Conservation (phyloP, 441 rosid genomes). For the Isatis lusitanica region DNA sequence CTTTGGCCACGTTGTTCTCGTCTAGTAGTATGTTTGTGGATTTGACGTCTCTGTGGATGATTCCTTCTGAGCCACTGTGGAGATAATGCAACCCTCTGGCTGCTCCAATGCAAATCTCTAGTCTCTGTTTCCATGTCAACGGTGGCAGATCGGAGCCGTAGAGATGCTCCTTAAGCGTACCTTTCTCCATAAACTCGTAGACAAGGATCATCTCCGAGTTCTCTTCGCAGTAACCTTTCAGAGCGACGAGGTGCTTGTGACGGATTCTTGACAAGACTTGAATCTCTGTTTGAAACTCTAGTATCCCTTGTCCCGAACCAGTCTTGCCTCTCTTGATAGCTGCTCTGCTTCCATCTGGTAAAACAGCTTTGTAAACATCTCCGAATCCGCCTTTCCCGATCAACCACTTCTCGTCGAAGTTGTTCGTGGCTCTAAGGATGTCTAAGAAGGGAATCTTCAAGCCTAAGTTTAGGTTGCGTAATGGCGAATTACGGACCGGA, state of each 20-base stretch:
- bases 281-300: constrained; percentile 36
- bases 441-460: constrained; percentile 24
- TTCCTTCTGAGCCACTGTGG: constrained; percentile 33
- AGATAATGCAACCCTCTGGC: constrained; percentile 35
- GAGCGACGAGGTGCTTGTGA: constrained; percentile 29
- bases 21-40: constrained; percentile 47
- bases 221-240: constrained; percentile 34
- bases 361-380: constrained; percentile 31
- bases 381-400: constrained; percentile 39
- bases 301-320: constrained; percentile 30
- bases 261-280: constrained; percentile 31
- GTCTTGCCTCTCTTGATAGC: constrained; percentile 34
- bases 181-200: constrained; percentile 41
- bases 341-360: constrained; percentile 27
- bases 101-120: constrained; percentile 39
- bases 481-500: constrained; percentile 15
- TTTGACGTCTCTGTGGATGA: constrained; percentile 47
- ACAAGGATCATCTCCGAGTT: constrained; percentile 34
- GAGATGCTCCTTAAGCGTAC: constrained; percentile 34
- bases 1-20: constrained; percentile 40
- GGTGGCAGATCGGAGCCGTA: constrained; percentile 19
- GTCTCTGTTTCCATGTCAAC: constrained; percentile 34
- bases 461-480: constrained; percentile 28
- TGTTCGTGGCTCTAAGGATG: constrained; percentile 30
- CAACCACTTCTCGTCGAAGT: constrained; percentile 18